Evolutionary conservation across 768 basidiomycete genomes (phyloP).

Genomic region (Serpula lacrymans): DNA sequence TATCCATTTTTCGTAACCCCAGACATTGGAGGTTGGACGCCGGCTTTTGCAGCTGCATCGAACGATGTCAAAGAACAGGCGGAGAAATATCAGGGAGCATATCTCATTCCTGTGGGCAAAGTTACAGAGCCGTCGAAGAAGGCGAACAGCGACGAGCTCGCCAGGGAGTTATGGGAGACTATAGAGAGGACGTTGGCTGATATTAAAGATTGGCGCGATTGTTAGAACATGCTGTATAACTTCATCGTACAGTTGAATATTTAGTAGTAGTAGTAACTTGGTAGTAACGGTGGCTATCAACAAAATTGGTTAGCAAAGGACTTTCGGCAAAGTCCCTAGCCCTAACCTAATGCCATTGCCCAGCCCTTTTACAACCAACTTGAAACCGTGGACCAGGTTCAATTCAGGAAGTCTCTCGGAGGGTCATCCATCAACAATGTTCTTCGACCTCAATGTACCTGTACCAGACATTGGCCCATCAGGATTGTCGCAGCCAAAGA

Average conservation of each 20-base stretch:
- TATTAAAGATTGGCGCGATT: no score
- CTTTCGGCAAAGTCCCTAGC: no score
- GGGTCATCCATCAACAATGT: slow-evolving; percentile 37
- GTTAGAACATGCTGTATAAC: no score
- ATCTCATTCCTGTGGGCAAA: slow-evolving; percentile 23
- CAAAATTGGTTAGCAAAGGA: no score
- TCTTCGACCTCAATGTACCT: slow-evolving; percentile 67
- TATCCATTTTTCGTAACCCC: slow-evolving; percentile 15
- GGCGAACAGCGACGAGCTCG: slow-evolving; percentile 18
- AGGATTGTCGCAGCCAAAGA: slow-evolving; percentile 18
- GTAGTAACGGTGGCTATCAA: no score
- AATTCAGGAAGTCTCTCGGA: no score
- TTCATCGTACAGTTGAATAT: no score
- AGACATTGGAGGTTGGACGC: slow-evolving; percentile 23
- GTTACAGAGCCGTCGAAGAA: slow-evolving; percentile 10
- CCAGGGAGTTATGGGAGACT: slow-evolving; percentile 25
- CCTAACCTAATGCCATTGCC: no score
- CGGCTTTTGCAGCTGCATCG: slow-evolving; percentile 28
- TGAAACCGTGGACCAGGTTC: no score
- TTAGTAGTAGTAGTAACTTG: no score
- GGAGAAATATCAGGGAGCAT: slow-evolving; percentile 27
- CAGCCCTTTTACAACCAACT: no score
- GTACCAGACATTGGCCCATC: slow-evolving; percentile 26
- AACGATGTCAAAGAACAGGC: slow-evolving; percentile 14
- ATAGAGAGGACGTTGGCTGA: slow-evolving; percentile 25